phyloP scores from a whole-genome alignment of 176 grass and related monocot genomes.

The Triticum turgidum region DNA sequence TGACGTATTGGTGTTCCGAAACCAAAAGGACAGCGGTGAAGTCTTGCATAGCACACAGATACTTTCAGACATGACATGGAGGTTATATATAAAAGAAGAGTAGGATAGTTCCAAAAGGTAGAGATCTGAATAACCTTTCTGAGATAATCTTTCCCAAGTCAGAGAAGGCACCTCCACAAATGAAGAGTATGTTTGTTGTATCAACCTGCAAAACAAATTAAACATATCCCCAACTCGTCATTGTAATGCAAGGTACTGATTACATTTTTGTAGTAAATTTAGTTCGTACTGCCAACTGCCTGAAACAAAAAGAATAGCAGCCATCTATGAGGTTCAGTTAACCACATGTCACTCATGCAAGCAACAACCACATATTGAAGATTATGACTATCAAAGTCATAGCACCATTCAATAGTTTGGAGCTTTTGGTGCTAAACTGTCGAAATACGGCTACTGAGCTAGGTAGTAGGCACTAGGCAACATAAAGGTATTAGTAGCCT shows the following conservation, averaged over 20 bases:
- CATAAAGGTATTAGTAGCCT: not conserved
- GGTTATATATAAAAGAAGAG: slow-evolving; percentile 1
- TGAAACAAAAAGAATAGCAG: not conserved
- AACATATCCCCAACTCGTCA: not conserved
- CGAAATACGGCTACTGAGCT: not conserved
- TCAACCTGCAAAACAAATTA: slow-evolving; percentile 59
- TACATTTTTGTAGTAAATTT: not conserved
- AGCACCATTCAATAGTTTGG: not conserved
- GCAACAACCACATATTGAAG: not conserved
- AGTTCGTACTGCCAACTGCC: not conserved
- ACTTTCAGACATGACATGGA: slow-evolving; percentile 18
- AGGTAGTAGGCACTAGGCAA: slow-evolving; percentile 1
- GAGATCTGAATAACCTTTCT: slow-evolving; percentile 47
- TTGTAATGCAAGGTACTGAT: not conserved
- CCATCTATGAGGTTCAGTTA: not conserved
- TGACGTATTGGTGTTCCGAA: slow-evolving; percentile 47
- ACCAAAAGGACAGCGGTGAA: slow-evolving; percentile 45
- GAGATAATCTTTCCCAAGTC: slow-evolving; percentile 65
- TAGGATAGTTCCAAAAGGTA: slow-evolving; percentile 6
- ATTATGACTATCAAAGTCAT: not conserved
- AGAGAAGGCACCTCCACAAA: slow-evolving; percentile 77
- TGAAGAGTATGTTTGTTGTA: slow-evolving; percentile 76
- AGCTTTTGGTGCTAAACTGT: not conserved
- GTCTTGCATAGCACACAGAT: slow-evolving; percentile 40
- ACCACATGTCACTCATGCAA: not conserved